A percentile compares a stretch with the other conserved stretches of the same genome.
Conservation (phyloP, 2,329 filamentous ascomycete species). For the Colletotrichum magnum region DNA sequence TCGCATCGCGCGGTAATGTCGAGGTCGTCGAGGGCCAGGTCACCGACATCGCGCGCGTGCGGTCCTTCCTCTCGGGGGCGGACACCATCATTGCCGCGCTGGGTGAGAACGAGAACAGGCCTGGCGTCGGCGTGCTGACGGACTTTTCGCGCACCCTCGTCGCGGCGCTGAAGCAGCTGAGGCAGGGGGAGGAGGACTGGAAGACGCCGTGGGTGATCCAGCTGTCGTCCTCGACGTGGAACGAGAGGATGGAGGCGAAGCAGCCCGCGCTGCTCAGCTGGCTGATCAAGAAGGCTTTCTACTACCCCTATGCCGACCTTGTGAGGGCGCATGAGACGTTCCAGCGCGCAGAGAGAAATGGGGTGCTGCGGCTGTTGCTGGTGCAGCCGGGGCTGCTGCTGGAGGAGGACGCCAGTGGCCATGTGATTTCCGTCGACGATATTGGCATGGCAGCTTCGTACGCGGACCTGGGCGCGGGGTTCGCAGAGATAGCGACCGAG, state of each 20-base stretch:
- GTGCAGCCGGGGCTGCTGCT: constrained; percentile 33
- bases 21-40: constrained; percentile 30
- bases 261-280: constrained; percentile 9
- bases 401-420: constrained; percentile 29
- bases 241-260: constrained; percentile 3
- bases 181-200: not conserved
- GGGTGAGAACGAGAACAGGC: constrained; percentile 34
- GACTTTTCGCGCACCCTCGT: constrained; percentile 18
- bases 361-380: constrained; percentile 5
- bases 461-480: constrained; percentile 28
- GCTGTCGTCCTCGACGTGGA: constrained; percentile 32
- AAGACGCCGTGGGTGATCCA: constrained; percentile 16
- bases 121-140: constrained; percentile 12
- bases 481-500: constrained; percentile 25
- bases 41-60: constrained; percentile 19
- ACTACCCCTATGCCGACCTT: constrained; percentile 34
- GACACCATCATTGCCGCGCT: constrained; percentile 33
- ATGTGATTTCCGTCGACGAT: constrained; percentile 16
- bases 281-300: constrained; percentile 28
- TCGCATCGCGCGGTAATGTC: not conserved
- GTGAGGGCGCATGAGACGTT: constrained; percentile 19
- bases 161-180: constrained; percentile 17
- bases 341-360: constrained; percentile 9
- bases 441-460: constrained; percentile 17
- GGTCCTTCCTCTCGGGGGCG: constrained; percentile 6